Evolutionary conservation across 768 basidiomycete genomes (phyloP), one percentile per base, ranked within the genome.

Genomic region (Cyclocybe cylindracea): DNA sequence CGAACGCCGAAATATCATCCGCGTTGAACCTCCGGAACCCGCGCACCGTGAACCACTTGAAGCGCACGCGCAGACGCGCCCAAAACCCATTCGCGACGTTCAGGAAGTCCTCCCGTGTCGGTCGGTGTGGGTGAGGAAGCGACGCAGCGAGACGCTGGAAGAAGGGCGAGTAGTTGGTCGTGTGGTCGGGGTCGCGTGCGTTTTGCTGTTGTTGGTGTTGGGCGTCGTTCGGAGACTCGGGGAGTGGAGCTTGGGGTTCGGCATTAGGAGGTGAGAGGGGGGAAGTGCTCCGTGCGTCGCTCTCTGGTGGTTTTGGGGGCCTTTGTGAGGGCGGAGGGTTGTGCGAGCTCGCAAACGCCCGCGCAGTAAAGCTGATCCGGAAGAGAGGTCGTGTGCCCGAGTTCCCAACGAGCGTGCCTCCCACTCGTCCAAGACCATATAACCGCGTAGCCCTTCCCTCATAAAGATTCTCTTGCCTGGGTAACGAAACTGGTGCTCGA

Each of bases 11-110:
- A 48, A 96, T 90, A 66, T 99, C 97, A 67, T 99, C 97, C 45
- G 91, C 88, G 59, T 97, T 94, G 71, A 95, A 99, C 62, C 84
- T 87, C 42, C 96, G 84, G 73, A 97, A 99, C 4, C 91, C 93
- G 55, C 91, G 80, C 61, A 98, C 95, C 9, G 93, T 93, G 58
- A 94, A 89, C 97, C 97, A 99, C 66, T 94, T 94, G 75, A 98
- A 92, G n/a, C 93, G 83, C 59, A 98, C 89, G 16, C 87, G 81
- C 18, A 89, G 68, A 2, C 97, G 84, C 58, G 96, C 83, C 86
- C 94, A 94, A 66, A 95, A 94, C n/a, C 87, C 86, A 31, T 80
- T 89, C 3, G 95, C 87, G 3, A 92, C 87, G 14, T 81, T 83
- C 34, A 98, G 78, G 52, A 98, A 86, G 64, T 98, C 92, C 40